Evolutionary conservation across 257 asterid species (phyloP).

Genomic region (Solanum tacnaense): DNA sequence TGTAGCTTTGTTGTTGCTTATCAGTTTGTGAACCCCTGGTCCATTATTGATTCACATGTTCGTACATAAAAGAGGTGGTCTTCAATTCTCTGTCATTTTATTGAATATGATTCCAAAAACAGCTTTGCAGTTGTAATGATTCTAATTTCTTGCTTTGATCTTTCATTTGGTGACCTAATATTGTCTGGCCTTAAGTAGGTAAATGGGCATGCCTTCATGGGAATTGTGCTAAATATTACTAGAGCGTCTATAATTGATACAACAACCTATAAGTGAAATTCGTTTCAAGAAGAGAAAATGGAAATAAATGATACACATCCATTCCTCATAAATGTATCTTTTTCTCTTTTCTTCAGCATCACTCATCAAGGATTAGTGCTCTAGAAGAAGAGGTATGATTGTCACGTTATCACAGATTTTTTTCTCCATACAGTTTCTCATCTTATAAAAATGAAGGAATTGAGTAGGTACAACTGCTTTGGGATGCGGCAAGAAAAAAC

Average conservation of each 20-base stretch:
- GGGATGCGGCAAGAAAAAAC: constrained; percentile 57
- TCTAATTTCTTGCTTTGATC: background rate
- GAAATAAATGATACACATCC: background rate
- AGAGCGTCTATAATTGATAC: background rate
- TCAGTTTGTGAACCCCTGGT: background rate
- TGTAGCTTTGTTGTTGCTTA: background rate
- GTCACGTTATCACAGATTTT: background rate
- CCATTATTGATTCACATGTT: background rate
- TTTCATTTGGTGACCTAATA: background rate
- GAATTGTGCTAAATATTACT: background rate
- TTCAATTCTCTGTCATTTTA: background rate
- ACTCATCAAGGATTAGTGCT: constrained; percentile 1
- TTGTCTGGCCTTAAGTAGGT: background rate
- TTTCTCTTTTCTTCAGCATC: background rate
- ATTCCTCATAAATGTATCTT: background rate
- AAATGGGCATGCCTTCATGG: background rate
- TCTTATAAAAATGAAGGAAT: background rate
- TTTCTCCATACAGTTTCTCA: background rate
- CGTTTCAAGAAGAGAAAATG: background rate
- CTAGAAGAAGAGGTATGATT: constrained; percentile 46
- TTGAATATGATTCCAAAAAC: background rate
- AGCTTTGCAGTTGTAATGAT: background rate
- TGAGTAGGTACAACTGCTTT: constrained; percentile 57
- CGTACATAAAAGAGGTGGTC: background rate
- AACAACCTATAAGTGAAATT: background rate